A percentile compares a stretch with the other conserved stretches of the same genome.
These are phyloP conservation scores for Suhomyces terraborum DNA, from an alignment of 1,139 yeast genomes.

Conservation along the genomic window DNA sequence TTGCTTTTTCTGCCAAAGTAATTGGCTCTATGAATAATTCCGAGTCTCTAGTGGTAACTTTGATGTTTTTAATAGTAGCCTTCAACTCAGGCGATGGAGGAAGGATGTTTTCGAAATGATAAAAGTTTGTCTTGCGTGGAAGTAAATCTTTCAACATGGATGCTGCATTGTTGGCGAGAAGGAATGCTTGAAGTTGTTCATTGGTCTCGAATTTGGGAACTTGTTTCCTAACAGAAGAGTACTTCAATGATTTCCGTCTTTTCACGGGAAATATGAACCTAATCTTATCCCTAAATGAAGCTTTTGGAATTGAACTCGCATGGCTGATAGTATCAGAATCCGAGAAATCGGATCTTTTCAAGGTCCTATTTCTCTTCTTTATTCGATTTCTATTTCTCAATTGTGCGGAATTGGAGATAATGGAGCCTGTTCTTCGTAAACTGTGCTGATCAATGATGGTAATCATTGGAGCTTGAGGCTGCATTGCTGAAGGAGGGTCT, in stretches of 20 bases:
- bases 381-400: conserved; percentile 35
- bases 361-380: conserved; percentile 33
- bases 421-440: conserved; percentile 31
- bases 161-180: conserved; percentile 27
- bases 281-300: conserved; percentile 9
- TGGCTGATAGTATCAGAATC: conserved; percentile 6
- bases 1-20: not conserved
- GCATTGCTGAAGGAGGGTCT: not conserved
- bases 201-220: conserved; percentile 29
- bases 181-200: conserved; percentile 31
- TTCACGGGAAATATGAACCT: conserved; percentile 39
- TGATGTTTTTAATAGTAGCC: conserved; percentile 10
- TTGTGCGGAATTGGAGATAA: conserved; percentile 36
- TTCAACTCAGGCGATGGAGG: conserved; percentile 28
- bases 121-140: conserved; percentile 34
- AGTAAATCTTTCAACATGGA: conserved; percentile 30
- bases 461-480: conserved; percentile 18
- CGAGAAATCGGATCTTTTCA: conserved; percentile 19
- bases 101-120: conserved; percentile 24
- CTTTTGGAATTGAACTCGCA: conserved; percentile 1
- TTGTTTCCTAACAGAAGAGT: conserved; percentile 20
- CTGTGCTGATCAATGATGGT: conserved; percentile 32
- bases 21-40: conserved; percentile 6
- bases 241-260: conserved; percentile 39
- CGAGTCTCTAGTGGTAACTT: conserved; percentile 5